Conservation (phyloP, 23 red algal genomes). For the Gracilaria caudata region DNA sequence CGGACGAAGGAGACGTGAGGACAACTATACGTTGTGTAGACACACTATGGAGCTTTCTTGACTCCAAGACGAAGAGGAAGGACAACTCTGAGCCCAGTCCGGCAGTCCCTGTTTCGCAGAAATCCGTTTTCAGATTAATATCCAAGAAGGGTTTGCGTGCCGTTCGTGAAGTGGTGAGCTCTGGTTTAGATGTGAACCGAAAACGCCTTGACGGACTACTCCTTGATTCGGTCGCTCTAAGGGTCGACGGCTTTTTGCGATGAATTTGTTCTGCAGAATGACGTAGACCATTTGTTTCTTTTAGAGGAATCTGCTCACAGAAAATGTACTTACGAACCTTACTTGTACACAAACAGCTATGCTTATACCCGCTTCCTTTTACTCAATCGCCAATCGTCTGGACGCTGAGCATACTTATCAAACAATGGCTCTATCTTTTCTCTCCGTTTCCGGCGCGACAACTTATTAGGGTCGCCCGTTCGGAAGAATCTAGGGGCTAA, state of each 20-base stretch:
- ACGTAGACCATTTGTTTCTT: not conserved
- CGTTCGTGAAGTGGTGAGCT: constrained; percentile 59
- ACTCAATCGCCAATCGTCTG: constrained; percentile 88
- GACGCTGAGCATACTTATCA: constrained; percentile 93
- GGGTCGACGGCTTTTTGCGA: constrained; percentile 76
- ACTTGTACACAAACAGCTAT: constrained; percentile 28
- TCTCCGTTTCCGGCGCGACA: constrained; percentile 80
- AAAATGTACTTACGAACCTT: not conserved
- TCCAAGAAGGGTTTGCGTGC: constrained; percentile 71
- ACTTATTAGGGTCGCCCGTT: constrained; percentile 79
- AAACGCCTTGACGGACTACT: constrained; percentile 78
- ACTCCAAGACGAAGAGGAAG: constrained; percentile 34
- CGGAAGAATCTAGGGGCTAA: constrained; percentile 94
- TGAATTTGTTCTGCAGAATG: not conserved
- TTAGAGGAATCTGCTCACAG: not conserved
- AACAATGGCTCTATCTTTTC: constrained; percentile 93
- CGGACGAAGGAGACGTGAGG: constrained; percentile 68
- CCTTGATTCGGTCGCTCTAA: constrained; percentile 86
- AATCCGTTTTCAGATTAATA: constrained; percentile 69
- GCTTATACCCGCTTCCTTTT: constrained; percentile 60
- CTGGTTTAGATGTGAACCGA: constrained; percentile 41
- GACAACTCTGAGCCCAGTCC: constrained; percentile 43
- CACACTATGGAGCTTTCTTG: constrained; percentile 57
- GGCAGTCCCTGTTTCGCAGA: constrained; percentile 39
- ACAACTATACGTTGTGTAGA: constrained; percentile 59